Conservation (phyloP, 2,329 filamentous ascomycete species). For the Cercospora brassicicola region DNA sequence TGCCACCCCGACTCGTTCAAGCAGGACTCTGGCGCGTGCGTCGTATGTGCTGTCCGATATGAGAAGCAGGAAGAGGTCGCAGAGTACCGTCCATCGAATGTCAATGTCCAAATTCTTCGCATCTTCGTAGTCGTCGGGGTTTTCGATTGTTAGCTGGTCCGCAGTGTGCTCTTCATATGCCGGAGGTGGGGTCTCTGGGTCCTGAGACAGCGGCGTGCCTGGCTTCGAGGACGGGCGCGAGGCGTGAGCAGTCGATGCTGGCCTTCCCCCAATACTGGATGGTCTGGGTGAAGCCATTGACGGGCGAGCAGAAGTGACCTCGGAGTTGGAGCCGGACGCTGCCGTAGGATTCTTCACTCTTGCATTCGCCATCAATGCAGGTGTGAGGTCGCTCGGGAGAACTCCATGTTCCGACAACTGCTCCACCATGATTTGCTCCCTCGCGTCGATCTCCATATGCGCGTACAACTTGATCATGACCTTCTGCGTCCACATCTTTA, state of each 20-base stretch:
- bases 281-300: slow-evolving; percentile 32
- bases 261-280: slow-evolving; percentile 23
- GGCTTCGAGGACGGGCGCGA: slow-evolving; percentile 28
- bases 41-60: slow-evolving; percentile 96
- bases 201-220: slow-evolving; percentile 39
- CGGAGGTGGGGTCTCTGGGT: slow-evolving; percentile 42
- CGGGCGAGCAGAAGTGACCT: slow-evolving; percentile 37
- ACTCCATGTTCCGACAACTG: slow-evolving; percentile 92
- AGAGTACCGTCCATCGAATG: slow-evolving; percentile 92
- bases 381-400: slow-evolving; percentile 76
- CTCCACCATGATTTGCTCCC: slow-evolving; percentile 98
- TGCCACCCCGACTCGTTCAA: slow-evolving; percentile 78
- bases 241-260: slow-evolving; percentile 21
- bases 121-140: slow-evolving; percentile 76
- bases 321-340: slow-evolving; percentile 18
- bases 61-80: slow-evolving; percentile 91
- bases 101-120: slow-evolving; percentile 91
- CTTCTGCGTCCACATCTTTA: slow-evolving; percentile 96
- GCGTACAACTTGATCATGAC: slow-evolving; percentile 94
- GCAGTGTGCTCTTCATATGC: slow-evolving; percentile 64
- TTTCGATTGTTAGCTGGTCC: slow-evolving; percentile 75
- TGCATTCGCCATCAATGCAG: slow-evolving; percentile 85
- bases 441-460: slow-evolving; percentile 92
- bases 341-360: slow-evolving; percentile 77
- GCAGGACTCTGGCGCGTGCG: slow-evolving; percentile 75